A percentile compares a stretch with the other conserved stretches of the same genome.
These are phyloP conservation scores for Afroboletus lepidellus DNA, from an alignment of 1,284 basidiomycete species.

Conservation along the genomic window DNA sequence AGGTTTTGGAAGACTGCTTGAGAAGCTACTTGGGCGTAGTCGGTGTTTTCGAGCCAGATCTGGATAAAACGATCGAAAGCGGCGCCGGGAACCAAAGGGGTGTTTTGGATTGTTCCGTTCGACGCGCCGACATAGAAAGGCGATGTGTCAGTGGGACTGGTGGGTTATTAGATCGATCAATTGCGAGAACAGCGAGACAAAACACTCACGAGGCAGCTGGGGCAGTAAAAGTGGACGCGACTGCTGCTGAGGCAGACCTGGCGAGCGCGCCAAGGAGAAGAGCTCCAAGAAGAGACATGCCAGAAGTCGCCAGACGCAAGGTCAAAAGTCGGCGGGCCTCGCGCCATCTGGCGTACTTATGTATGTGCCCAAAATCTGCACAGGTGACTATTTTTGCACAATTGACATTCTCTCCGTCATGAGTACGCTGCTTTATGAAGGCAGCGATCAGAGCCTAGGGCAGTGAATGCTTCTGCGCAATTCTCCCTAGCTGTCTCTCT, in stretches of 20 bases:
- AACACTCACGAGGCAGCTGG: constrained; percentile 29
- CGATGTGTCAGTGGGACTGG: constrained; percentile 30
- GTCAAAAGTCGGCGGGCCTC: neutral
- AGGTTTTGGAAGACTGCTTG: constrained; percentile 49
- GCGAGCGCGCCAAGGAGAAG: constrained; percentile 22
- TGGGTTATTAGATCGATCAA: neutral
- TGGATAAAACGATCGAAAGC: constrained; percentile 56
- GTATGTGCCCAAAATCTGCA: neutral
- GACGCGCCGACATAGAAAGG: constrained; percentile 29
- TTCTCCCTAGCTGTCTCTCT: neutral
- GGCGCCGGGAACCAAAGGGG: constrained; percentile 35
- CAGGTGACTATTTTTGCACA: neutral
- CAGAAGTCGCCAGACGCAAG: neutral
- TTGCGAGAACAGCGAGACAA: neutral
- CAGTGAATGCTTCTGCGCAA: neutral
- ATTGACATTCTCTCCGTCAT: constrained; percentile 1
- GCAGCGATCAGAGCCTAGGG: neutral
- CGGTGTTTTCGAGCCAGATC: constrained; percentile 61
- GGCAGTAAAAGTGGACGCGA: constrained; percentile 29
- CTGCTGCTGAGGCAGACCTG: constrained; percentile 26
- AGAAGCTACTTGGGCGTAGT: constrained; percentile 39
- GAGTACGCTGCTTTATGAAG: neutral
- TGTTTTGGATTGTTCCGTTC: constrained; percentile 29
- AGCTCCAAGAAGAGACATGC: constrained; percentile 14
- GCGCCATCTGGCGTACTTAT: constrained; percentile 17